Evolutionary conservation across 768 basidiomycete species (phyloP), one percentile per base, ranked within the genome.

Genomic region (Hortiboletus flavorubellus): DNA sequence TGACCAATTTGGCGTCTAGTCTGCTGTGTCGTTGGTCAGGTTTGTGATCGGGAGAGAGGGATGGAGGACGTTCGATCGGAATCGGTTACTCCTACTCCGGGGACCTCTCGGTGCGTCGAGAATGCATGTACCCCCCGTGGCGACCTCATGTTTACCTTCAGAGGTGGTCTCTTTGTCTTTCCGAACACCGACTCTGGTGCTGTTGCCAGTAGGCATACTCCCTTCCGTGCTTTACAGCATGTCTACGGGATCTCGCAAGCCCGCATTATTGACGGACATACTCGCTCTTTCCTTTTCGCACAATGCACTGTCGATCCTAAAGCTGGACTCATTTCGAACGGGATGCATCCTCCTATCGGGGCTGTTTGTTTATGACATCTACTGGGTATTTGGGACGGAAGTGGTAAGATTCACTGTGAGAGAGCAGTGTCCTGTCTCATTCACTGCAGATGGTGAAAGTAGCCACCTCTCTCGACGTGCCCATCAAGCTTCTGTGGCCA

Each of bases 301-400:
- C 68, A 90, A 87, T 59, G 87, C 91, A 4, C 74, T 98, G 49
- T 78, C 84, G 37, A 69, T 94, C 56, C 76, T 98, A 61, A 88
- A 86, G 68, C 71, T 98, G 33, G 96, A 98, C 70, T 90, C 90
- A 9, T 96, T 98, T 78, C 72, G 79, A 64, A 97, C 96, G 15
- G 96, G 93, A 8, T 79, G 80, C 39, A 82, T 93, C 56, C 79
- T 98, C 4, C 77, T 99, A 6, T 80, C 80, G 3, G 93, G 91
- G 5, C 75, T 99, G 23, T 93, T 98, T 73, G 44, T 97, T 40
- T 98, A 98, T 67, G 96, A 98, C 68, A 82, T 97, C 39, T 96
- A 87, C 81, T 97, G 91, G 91, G 93, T 95, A 3, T 95, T 94
- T 68, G 90, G 89, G 18, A 89, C 89, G 0, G 81, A 85, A 64